These are phyloP conservation scores for Gnomoniopsis smithogilvyi DNA, from an alignment of 2,329 filamentous ascomycete species.

Conservation along the genomic window DNA sequence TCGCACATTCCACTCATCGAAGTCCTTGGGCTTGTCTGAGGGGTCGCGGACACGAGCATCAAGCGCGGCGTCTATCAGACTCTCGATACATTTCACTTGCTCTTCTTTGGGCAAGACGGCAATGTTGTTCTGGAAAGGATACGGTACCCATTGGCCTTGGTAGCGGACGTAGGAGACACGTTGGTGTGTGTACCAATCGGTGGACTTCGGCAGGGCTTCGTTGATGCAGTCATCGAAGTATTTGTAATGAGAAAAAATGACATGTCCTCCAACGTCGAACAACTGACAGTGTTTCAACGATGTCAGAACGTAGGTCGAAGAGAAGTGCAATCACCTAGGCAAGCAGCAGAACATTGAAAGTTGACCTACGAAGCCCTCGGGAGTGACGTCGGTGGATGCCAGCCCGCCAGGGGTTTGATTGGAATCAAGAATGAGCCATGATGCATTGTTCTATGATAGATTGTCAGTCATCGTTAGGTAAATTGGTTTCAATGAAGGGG, in stretches of 20 bases:
- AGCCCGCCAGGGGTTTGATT: constrained; percentile 92
- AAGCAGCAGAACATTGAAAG: background rate
- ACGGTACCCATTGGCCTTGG: constrained; percentile 94
- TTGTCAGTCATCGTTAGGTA: constrained; percentile 19
- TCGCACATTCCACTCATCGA: constrained; percentile 97
- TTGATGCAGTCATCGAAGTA: constrained; percentile 99
- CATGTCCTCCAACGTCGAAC: constrained; percentile 97
- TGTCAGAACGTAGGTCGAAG: background rate
- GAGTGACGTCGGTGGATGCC: constrained; percentile 90
- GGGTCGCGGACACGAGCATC: constrained; percentile 65
- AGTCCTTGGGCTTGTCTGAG: constrained; percentile 93
- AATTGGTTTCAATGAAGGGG: constrained; percentile 13
- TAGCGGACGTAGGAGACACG: constrained; percentile 98
- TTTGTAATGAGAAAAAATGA: constrained; percentile 99
- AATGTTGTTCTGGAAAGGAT: constrained; percentile 99
- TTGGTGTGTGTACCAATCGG: constrained; percentile 97
- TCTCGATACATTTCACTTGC: constrained; percentile 90
- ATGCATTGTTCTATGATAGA: constrained; percentile 71
- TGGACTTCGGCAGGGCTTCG: constrained; percentile 88
- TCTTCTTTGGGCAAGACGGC: constrained; percentile 97
- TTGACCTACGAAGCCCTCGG: constrained; percentile 85
- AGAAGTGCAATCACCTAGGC: background rate
- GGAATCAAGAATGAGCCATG: constrained; percentile 94
- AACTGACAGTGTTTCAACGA: constrained; percentile 55
- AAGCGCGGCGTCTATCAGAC: constrained; percentile 90